Evolutionary conservation across 2,329 filamentous ascomycete genomes (phyloP), one percentile per base, ranked within the genome.

Genomic region (Diaporthe sp.): DNA sequence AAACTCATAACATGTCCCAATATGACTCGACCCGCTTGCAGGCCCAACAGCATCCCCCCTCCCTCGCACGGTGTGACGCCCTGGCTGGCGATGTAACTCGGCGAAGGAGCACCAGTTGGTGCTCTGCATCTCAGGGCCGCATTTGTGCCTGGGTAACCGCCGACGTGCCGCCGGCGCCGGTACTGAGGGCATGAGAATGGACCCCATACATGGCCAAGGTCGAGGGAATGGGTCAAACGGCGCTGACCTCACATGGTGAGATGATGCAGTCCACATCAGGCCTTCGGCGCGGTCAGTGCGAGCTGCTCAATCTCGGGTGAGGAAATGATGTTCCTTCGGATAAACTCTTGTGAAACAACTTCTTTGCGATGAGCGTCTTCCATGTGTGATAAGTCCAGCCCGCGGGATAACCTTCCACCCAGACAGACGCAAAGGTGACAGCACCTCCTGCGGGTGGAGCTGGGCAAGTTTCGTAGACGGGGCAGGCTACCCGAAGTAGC

Each of bases 201-300:
- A 35, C 63, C 69, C 50, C 44, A 25, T 44, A 66, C 25, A 37
- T 25, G 19, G 35, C 22, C 17, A 44, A 59, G 37, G 53, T 35
- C 30, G 53, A 53, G 12, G n/a, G 27, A 12, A 39, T 32, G 30
- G 30, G 25, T 66, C 61, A 51, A 37, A 51, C 61, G 44, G 42
- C 42, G 22, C 42, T 51, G 61, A 32, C 61, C 44, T 66, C 61
- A 51, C 30, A 51, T 66, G 12, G 42, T 44, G 39, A 66, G 44
- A 51, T 66, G 61, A 66, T 51, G 61, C 63, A 51, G 32, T 53
- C 63, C 63, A 68, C 63, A 53, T 35, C 47, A 68, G 63, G 63
- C n/a, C 51, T 39, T 12, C 44, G 42, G 63, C 47, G 63, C 44
- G 63, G 53, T 53, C 69, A 58, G 55, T 51, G 55, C 53, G 53